Percentiles rank a stretch among this genome's conserved stretches.
These are phyloP conservation scores for Stentor roeselii DNA, from an alignment of 73 alveolate species.

Conservation along the genomic window DNA sequence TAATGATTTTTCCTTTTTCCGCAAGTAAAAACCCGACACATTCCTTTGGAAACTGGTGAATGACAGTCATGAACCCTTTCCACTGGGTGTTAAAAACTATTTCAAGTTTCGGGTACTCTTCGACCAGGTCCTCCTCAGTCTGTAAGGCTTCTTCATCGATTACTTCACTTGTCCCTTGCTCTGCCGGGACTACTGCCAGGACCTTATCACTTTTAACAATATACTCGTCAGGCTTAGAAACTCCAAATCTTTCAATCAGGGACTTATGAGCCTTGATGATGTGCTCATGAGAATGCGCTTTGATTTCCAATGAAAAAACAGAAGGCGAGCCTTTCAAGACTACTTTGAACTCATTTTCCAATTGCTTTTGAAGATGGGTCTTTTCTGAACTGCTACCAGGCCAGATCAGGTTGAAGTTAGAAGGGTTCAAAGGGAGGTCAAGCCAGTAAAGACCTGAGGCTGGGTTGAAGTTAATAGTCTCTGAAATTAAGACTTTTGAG, in stretches of 20 bases:
- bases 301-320: background rate
- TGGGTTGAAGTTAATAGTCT: background rate
- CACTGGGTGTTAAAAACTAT: background rate
- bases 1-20: slow-evolving; percentile 10
- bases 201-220: background rate
- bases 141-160: background rate
- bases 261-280: background rate
- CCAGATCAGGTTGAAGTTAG: background rate
- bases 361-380: background rate
- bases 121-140: background rate
- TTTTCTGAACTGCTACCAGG: background rate
- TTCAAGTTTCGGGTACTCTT: slow-evolving; percentile 11
- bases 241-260: background rate
- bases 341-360: background rate
- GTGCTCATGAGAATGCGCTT: background rate
- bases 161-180: background rate
- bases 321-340: background rate
- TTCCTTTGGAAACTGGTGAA: background rate
- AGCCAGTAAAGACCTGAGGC: background rate
- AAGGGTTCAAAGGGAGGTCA: background rate
- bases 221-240: background rate
- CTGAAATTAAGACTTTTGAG: background rate
- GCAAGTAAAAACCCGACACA: background rate
- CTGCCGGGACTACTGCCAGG: background rate
- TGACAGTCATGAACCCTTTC: background rate